These are phyloP conservation scores for Talaromyces pinophilus DNA, from an alignment of 2,329 filamentous ascomycete species.

Conservation along the genomic window DNA sequence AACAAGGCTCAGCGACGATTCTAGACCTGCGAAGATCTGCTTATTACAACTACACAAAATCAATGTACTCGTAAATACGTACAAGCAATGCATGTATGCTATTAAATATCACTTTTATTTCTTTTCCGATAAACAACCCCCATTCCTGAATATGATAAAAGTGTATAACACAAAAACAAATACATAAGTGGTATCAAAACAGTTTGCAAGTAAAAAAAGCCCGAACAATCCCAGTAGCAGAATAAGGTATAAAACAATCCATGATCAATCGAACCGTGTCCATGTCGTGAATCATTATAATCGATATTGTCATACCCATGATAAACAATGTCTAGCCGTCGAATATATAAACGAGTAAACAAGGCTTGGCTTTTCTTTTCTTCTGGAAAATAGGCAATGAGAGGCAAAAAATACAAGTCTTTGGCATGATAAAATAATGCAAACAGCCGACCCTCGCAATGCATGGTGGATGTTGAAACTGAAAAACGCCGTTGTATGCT, in stretches of 20 bases:
- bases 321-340: constrained; percentile 8
- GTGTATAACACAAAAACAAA: constrained; percentile 8
- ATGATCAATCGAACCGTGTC: not conserved
- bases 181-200: constrained; percentile 21
- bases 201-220: not conserved
- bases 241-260: not conserved
- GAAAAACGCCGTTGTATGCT: constrained; percentile 16
- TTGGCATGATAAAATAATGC: constrained; percentile 16
- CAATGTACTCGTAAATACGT: not conserved
- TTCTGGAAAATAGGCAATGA: not conserved
- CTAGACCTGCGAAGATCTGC: not conserved
- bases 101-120: constrained; percentile 20
- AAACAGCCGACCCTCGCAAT: constrained; percentile 24
- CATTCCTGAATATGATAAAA: constrained; percentile 4
- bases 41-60: constrained; percentile 3
- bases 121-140: constrained; percentile 11
- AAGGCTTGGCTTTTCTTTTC: constrained; percentile 1
- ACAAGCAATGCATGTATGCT: not conserved
- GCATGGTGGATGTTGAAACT: constrained; percentile 14
- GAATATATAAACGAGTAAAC: constrained; percentile 7
- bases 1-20: not conserved
- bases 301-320: constrained; percentile 9
- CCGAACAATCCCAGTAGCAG: not conserved
- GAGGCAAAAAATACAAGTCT: constrained; percentile 11
- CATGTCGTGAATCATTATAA: constrained; percentile 6